Conservation (phyloP, 441 rosid species). For the Pelargonium exstipulatum region DNA sequence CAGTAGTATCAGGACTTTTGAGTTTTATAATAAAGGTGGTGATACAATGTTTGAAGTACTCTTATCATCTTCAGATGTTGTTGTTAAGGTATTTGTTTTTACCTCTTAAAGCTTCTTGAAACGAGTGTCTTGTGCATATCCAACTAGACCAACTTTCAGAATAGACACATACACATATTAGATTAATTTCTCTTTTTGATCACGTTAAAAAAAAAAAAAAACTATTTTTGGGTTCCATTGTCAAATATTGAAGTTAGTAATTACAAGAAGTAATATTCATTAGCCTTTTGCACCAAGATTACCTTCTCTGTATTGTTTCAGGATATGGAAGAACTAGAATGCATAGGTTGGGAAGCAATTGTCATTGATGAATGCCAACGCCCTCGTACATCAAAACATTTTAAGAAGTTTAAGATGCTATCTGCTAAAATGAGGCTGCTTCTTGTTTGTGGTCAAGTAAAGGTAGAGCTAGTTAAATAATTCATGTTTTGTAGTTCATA, state of each 20-base stretch:
- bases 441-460: slow-evolving; percentile 35
- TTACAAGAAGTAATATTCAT: background rate
- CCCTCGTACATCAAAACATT: slow-evolving; percentile 21
- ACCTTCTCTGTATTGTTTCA: slow-evolving; percentile 24
- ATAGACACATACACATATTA: background rate
- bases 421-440: slow-evolving; percentile 39
- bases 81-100: slow-evolving; percentile 37
- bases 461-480: slow-evolving; percentile 32
- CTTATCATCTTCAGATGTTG: slow-evolving; percentile 40
- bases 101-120: background rate
- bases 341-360: slow-evolving; percentile 44
- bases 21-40: slow-evolving; percentile 36
- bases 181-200: background rate
- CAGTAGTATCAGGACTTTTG: slow-evolving; percentile 34
- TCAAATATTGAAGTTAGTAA: background rate
- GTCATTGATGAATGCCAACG: slow-evolving; percentile 49
- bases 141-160: background rate
- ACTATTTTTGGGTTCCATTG: background rate
- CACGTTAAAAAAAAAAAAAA: background rate
- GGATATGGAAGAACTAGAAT: slow-evolving; percentile 36
- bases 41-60: slow-evolving; percentile 44
- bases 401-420: slow-evolving; percentile 36
- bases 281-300: background rate
- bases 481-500: background rate
- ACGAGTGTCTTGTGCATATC: background rate